Evolutionary conservation across 2,329 filamentous ascomycete genomes (phyloP), one percentile per base, ranked within the genome.

Genomic region (Curvularia spicifera): DNA sequence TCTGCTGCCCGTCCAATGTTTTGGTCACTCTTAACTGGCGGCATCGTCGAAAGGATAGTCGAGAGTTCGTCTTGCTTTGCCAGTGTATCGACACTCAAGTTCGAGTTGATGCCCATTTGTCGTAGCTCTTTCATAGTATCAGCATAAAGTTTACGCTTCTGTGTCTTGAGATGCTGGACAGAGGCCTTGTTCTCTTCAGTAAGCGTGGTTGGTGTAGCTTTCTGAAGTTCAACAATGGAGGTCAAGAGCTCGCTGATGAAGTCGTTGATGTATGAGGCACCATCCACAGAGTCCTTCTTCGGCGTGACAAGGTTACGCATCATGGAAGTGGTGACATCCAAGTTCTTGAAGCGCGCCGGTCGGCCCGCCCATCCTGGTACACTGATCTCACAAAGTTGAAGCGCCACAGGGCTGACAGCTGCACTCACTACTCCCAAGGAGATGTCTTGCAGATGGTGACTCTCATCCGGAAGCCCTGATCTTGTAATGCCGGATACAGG

Each of bases 91-190:
- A 87, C 88, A 64, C 90, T 87, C 15, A 96, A 82, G 71, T 97
- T 97, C 51, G 89, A 87, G 68, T 89, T 89, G 68, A 99, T 86
- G 4, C 95, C 95, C 94, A 99, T 98, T 56, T 89, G 86, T 35
- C 92, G 87, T 28, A 97, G 80, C 22, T 88, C 86, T 70, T 91
- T 93, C 63, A 99, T 80, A 0, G 91, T 93, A 67, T 98, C 94
- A 0, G 92, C 91, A 68, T 96, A 95, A 13, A 98, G 84, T 67
- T 93, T 93, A 43, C 92, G 87, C 79, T 99, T 99, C 68, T 91
- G 86, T 2, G 87, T 88, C 81, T 97, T 98, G 66, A 98, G 86
- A 74, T 97, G 91, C 76, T 96, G 93, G 60, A 97, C 87, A 15
- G 85, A 76, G 10, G 88, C 85, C 72, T 93, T 94, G 76, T 95